Evolutionary conservation across 1,139 yeast species (phyloP).

Genomic region (Yamadazyma spencermartinsiae): DNA sequence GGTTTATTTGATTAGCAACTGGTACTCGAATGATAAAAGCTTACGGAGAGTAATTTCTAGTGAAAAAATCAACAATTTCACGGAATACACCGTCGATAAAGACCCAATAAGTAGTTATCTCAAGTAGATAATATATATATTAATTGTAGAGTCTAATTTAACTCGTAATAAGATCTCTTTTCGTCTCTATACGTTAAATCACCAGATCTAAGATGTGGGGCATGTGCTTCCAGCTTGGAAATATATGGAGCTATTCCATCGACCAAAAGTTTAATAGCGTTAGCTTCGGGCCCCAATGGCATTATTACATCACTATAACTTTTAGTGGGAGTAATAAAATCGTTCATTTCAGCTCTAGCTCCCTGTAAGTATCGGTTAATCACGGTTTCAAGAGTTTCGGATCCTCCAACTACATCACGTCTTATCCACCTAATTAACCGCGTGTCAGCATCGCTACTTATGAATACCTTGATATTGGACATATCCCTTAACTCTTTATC

Average conservation of each 20-base stretch:
- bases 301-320: conserved; percentile 78
- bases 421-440: conserved; percentile 75
- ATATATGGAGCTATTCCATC: conserved; percentile 59
- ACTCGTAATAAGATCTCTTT: conserved; percentile 53
- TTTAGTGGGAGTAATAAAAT: conserved; percentile 74
- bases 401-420: conserved; percentile 37
- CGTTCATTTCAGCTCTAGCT: conserved; percentile 76
- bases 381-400: conserved; percentile 37
- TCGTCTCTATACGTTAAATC: conserved; percentile 31
- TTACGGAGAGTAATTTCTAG: conserved; percentile 53
- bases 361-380: conserved; percentile 60
- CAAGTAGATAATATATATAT: conserved; percentile 4
- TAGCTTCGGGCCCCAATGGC: conserved; percentile 68
- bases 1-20: conserved; percentile 58
- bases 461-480: conserved; percentile 69
- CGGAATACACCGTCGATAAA: conserved; percentile 38
- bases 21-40: conserved; percentile 66
- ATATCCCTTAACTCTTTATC: conserved; percentile 56
- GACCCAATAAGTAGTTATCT: conserved; percentile 46
- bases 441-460: conserved; percentile 87
- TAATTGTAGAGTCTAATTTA: conserved; percentile 21
- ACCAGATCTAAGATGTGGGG: conserved; percentile 22
- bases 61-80: conserved; percentile 36
- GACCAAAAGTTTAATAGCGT: conserved; percentile 67
- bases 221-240: conserved; percentile 23